Base-by-base conservation (phyloP, 345 rosid species). In the Populus pruinosa region DNA sequence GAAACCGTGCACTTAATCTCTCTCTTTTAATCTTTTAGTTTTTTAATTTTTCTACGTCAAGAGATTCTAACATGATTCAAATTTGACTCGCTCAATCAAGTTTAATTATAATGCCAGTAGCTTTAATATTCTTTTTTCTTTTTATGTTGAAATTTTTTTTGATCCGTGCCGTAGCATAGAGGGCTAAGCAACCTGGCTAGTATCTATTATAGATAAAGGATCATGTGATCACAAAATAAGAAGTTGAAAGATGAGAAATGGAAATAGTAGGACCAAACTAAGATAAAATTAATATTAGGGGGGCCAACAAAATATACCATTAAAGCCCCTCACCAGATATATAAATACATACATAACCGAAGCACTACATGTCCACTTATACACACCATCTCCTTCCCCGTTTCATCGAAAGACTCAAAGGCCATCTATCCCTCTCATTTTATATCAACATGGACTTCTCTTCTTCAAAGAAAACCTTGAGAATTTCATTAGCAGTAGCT, bases 401-500 rank as follows among this genome's bases (percentile, higher is more conserved):
- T 47, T 65, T 64, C 79, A 47, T 70, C 72, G 27, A 27, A 76
- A 16, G 21, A 71, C 20, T 70, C 49, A 39, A 29, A 72, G 16
- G 12, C n/a, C 23, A 69, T 29, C 17, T 36, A 29, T 39, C 59
- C 29, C 5, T 59, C 31, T 53, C 11, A 61, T 21, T 62, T 43
- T 43, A 18, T 16, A 47, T 8, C 2, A 0, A 39, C 10, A 83
- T 75, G 86, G 74, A 66, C 56, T 70, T 78, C 5, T 56, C 81
- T 36, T 38, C 77, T 8, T 49, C 64, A 31, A 70, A 56, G 61
- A 56, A 79, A 76, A 70, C 25, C 83, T 74, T 72, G 82, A 83
- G 80, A 71, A 72, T 81, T 25, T 68, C 74, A 55, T 33, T 55
- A 56, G 66, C 82, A 6, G 18, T 87, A 38, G 80, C 89, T 8